A percentile compares a stretch with the other conserved stretches of the same genome.
These are phyloP conservation scores for Pleomassaria siparia DNA, from an alignment of 2,329 filamentous ascomycete genomes.

Conservation along the genomic window DNA sequence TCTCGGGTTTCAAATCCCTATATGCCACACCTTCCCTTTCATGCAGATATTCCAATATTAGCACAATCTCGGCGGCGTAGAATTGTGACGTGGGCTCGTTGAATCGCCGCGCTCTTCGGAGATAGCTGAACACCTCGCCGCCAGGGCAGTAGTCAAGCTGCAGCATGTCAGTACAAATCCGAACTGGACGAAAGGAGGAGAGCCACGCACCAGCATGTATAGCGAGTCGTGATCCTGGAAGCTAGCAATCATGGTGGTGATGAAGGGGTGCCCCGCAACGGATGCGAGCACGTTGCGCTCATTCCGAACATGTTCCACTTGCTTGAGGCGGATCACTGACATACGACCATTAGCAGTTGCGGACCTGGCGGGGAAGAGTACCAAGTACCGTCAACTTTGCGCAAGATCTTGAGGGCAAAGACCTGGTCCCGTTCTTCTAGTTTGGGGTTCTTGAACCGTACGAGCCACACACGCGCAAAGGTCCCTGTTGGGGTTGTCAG, in stretches of 20 bases:
- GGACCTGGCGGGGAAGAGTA: constrained; percentile 6
- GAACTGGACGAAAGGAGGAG: background rate
- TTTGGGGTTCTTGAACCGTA: constrained; percentile 60
- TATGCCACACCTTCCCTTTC: constrained; percentile 80
- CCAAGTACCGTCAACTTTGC: constrained; percentile 56
- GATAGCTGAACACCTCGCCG: constrained; percentile 81
- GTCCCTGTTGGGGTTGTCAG: constrained; percentile 57
- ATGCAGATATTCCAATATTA: constrained; percentile 79
- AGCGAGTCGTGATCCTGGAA: constrained; percentile 78
- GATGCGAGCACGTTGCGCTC: constrained; percentile 77
- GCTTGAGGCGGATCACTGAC: constrained; percentile 76
- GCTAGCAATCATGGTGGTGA: constrained; percentile 74
- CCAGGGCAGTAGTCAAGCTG: constrained; percentile 78
- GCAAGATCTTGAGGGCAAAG: constrained; percentile 80
- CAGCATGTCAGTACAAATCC: constrained; percentile 16
- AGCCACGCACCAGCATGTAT: constrained; percentile 66
- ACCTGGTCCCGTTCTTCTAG: constrained; percentile 63
- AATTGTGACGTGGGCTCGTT: constrained; percentile 77
- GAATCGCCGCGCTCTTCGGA: constrained; percentile 75
- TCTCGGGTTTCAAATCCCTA: constrained; percentile 80
- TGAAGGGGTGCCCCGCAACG: constrained; percentile 79
- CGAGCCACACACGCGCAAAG: constrained; percentile 80
- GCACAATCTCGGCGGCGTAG: constrained; percentile 80
- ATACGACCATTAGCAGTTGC: constrained; percentile 21
- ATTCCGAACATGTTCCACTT: constrained; percentile 83